A percentile compares a stretch with the other conserved stretches of the same genome.
phyloP scores from a whole-genome alignment of 352 stramenopile genomes.

The Globisporangium megalacanthum region DNA sequence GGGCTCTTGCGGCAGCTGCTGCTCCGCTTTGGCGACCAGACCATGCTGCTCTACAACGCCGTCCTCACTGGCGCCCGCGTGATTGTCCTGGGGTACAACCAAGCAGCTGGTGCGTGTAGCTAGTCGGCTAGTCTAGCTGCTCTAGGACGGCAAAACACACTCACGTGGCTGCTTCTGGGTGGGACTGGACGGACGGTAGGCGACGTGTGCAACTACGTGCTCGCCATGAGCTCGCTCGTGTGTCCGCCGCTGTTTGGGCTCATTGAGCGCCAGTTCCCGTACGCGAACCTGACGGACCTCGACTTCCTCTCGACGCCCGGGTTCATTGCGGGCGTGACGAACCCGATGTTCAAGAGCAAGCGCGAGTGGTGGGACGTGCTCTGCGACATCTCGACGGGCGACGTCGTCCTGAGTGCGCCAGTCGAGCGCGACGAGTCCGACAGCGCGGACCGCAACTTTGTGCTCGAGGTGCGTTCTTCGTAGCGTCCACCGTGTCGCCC shows the following conservation, averaged over 20 bases:
- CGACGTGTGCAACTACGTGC: slow-evolving; percentile 83
- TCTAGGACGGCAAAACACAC: neutral
- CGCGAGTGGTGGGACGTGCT: slow-evolving; percentile 90
- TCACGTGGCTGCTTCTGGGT: neutral
- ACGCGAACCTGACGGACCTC: slow-evolving; percentile 88
- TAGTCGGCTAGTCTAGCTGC: no score
- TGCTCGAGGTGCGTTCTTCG: slow-evolving; percentile 44
- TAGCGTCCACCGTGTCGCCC: neutral
- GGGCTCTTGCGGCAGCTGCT: slow-evolving; percentile 63
- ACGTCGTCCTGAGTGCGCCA: slow-evolving; percentile 54
- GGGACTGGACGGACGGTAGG: slow-evolving; percentile 16
- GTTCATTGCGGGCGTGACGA: slow-evolving; percentile 89
- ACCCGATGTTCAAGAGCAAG: slow-evolving; percentile 91
- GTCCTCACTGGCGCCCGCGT: slow-evolving; percentile 76
- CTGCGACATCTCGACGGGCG: slow-evolving; percentile 80
- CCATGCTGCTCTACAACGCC: slow-evolving; percentile 82
- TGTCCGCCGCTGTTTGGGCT: slow-evolving; percentile 76
- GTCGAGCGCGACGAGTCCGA: slow-evolving; percentile 78
- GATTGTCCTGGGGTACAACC: slow-evolving; percentile 81
- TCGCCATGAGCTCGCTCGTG: slow-evolving; percentile 78
- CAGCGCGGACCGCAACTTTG: slow-evolving; percentile 55
- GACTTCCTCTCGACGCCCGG: slow-evolving; percentile 77
- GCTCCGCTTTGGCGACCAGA: slow-evolving; percentile 78
- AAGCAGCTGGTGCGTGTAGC: slow-evolving; percentile 39
- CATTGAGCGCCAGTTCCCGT: slow-evolving; percentile 78